Percentiles rank a stretch among this genome's conserved stretches.
These are phyloP conservation scores for Lignosus rhinocerotis DNA, from an alignment of 1,284 basidiomycete genomes.

Conservation along the genomic window DNA sequence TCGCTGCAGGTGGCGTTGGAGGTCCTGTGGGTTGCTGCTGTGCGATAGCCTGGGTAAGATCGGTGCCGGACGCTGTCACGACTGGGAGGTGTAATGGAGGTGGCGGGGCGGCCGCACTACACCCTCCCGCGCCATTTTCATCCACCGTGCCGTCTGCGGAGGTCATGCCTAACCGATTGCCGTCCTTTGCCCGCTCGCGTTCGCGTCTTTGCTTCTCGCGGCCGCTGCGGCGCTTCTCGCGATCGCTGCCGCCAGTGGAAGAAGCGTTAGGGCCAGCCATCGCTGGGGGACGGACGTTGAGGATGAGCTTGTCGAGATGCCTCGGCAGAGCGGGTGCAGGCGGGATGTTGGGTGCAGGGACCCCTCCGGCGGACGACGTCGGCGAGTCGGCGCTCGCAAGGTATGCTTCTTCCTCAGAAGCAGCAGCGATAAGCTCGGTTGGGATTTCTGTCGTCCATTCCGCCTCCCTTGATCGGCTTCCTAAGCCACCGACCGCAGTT, in stretches of 20 bases:
- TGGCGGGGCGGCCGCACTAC: constrained; percentile 8
- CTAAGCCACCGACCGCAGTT: constrained; percentile 36
- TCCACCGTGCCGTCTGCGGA: constrained; percentile 11
- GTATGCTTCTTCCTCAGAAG: constrained; percentile 82
- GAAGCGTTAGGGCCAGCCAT: constrained; percentile 22
- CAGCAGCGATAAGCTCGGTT: constrained; percentile 71
- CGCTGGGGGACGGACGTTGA: constrained; percentile 58
- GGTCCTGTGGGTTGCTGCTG: constrained; percentile 16
- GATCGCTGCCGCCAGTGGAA: constrained; percentile 16
- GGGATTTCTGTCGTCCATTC: constrained; percentile 81
- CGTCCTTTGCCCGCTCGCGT: constrained; percentile 26
- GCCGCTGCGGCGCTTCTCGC: constrained; percentile 20
- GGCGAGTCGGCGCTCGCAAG: constrained; percentile 46
- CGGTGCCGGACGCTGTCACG: constrained; percentile 46
- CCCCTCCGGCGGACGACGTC: constrained; percentile 31
- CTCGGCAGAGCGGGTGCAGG: constrained; percentile 86
- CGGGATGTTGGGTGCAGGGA: constrained; percentile 75
- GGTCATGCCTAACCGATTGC: constrained; percentile 31
- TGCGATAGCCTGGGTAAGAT: constrained; percentile 34
- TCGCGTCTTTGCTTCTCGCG: constrained; percentile 22
- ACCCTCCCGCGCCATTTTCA: constrained; percentile 13
- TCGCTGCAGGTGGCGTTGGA: constrained; percentile 16
- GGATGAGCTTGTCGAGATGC: constrained; percentile 91
- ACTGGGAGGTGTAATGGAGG: constrained; percentile 36
- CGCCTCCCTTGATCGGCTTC: constrained; percentile 34